Conservation (phyloP, 306 rosid species). For the Quercus berberidifolia region DNA sequence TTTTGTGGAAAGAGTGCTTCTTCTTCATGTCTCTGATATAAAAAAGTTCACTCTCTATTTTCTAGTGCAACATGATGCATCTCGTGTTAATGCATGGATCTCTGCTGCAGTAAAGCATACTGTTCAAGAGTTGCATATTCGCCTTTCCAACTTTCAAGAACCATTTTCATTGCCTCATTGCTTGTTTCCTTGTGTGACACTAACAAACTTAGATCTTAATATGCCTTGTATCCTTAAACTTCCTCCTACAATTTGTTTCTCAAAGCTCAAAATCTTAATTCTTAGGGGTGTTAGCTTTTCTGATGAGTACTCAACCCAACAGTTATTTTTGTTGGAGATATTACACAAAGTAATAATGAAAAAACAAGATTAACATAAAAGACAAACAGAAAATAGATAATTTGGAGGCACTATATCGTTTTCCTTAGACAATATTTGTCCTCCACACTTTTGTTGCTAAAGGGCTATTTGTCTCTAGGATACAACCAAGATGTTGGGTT, state of each 20-base stretch:
- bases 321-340: no score
- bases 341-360: no score
- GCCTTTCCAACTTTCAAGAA: not conserved
- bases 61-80: not conserved
- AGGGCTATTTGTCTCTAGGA: no score
- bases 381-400: no score
- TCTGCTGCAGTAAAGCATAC: not conserved
- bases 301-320: not conserved
- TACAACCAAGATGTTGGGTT: no score
- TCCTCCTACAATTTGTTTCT: not conserved
- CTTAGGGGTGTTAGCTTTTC: not conserved
- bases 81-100: not conserved
- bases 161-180: not conserved
- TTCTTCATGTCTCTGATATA: not conserved
- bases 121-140: not conserved
- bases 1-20: not conserved
- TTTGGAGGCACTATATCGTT: no score
- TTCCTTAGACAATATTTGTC: no score
- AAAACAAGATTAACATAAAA: no score
- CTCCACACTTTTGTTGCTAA: no score
- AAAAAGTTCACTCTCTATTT: not conserved
- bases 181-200: not conserved
- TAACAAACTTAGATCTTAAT: not conserved
- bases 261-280: not conserved
- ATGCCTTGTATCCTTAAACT: not conserved